Evolutionary conservation across 305 asterid genomes (phyloP), one percentile per base, ranked within the genome.

Genomic region (Fraxinus platypoda): DNA sequence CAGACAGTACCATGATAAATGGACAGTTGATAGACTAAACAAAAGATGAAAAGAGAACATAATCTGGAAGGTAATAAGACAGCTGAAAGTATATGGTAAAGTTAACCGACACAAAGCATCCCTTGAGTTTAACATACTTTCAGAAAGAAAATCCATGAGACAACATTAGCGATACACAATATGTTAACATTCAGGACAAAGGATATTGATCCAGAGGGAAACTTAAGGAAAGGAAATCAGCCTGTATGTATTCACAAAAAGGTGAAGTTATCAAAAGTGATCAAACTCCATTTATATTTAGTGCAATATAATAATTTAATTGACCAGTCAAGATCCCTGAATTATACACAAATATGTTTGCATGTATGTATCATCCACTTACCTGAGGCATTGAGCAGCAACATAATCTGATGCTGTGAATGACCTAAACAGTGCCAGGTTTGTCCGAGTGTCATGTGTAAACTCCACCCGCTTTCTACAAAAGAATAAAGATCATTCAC

Each of bases 351-450:
- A 4, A 30, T 15, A 70, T 31, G 26, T 30, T 5, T 31, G 46
- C 46, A 71, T 71, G 76, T 33, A 31, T 80, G 52, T 62, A 52
- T 84, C 57, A 84, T 68, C 54, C 77, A 66, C 80, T 57, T 80
- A 90, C 99, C 98, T 91, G 76, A 94, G 93, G 84, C 98, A 87
- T 87, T 95, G 99, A 79, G 99, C 97, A 85, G 98, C 88, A 84
- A 95, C 98, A 81, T 95, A 95, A 41, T 95, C 99, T 79, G 94
- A 79, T 73, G 97, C 99, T 78, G 97, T 77, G 87, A 94, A 94
- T 70, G 98, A 90, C 87, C 93, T 89, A 81, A 95, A 95, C 77
- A 95, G 92, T 38, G 98, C 93, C 82, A 93, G 90, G 88, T 89
- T 95, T 62, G 95, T 95, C 84, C 99, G 90, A 5, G 93, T 86